These are phyloP conservation scores for Aureobasidium vineae DNA, from an alignment of 2,329 filamentous ascomycete species.

Conservation along the genomic window DNA sequence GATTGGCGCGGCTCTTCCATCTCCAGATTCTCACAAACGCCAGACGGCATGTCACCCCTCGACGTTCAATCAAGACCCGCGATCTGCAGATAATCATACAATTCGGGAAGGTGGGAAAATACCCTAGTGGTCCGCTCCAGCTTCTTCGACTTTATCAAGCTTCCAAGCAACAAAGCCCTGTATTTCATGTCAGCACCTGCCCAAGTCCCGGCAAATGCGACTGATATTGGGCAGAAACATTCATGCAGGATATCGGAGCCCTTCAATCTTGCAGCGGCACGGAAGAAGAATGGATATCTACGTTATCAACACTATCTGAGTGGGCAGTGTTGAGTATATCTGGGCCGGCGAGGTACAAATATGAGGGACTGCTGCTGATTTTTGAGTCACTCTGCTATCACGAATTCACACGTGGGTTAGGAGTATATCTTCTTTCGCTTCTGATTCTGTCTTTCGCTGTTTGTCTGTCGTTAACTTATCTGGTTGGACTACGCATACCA, in stretches of 20 bases:
- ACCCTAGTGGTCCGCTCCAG: conserved; percentile 6
- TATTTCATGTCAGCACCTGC: background rate
- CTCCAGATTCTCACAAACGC: conserved; percentile 4
- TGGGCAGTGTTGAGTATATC: conserved; percentile 1
- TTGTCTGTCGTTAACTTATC: background rate
- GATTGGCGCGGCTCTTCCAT: conserved; percentile 10
- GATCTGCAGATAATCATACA: background rate
- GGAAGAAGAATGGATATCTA: background rate
- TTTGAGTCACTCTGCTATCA: background rate
- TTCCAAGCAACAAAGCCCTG: background rate
- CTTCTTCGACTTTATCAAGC: background rate
- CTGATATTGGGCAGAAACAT: background rate
- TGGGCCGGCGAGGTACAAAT: conserved; percentile 10
- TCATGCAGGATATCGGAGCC: conserved; percentile 16
- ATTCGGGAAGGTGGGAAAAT: conserved; percentile 14
- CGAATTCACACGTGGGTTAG: background rate
- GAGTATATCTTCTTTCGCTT: background rate
- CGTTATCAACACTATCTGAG: conserved; percentile 18
- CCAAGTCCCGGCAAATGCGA: background rate
- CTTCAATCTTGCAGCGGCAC: conserved; percentile 17
- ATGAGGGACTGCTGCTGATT: conserved; percentile 3
- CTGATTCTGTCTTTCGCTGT: background rate
- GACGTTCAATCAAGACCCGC: background rate
- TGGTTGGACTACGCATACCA: background rate
- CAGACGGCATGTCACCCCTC: background rate